phyloP scores from a whole-genome alignment of 176 grass and related monocot genomes.

The Poa annua region DNA sequence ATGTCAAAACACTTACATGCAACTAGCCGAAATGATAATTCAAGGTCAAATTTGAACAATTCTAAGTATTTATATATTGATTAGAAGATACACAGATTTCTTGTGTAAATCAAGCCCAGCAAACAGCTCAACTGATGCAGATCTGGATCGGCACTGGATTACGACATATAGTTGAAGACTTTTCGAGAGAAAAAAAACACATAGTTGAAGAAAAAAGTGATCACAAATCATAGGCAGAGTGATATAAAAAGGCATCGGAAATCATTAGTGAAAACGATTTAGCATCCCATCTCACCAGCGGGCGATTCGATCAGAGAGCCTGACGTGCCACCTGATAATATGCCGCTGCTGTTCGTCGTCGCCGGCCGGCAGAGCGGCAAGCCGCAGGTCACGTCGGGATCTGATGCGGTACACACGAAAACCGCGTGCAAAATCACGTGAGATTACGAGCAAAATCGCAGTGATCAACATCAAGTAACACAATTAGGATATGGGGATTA shows the following conservation, averaged over 20 bases:
- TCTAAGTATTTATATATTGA: neutral
- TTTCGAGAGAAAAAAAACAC: neutral
- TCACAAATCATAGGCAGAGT: conserved; percentile 2
- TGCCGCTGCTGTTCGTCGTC: conserved; percentile 17
- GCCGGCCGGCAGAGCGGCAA: conserved; percentile 28
- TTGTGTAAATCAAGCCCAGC: conserved; percentile 3
- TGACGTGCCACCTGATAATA: conserved; percentile 52
- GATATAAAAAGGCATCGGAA: neutral
- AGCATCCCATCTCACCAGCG: conserved; percentile 29
- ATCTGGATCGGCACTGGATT: conserved; percentile 4
- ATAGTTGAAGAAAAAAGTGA: neutral
- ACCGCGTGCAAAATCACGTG: conserved; percentile 3
- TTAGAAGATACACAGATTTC: conserved; percentile 2
- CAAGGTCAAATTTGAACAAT: neutral
- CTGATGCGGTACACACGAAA: conserved; percentile 8
- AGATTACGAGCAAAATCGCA: conserved; percentile 26
- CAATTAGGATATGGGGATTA: conserved; percentile 37
- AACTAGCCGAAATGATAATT: conserved; percentile 5
- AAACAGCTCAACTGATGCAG: neutral
- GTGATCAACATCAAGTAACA: neutral
- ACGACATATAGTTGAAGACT: neutral
- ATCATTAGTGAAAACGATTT: conserved; percentile 41
- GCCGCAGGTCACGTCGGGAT: conserved; percentile 54
- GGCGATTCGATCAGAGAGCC: conserved; percentile 22
- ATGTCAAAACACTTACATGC: conserved; percentile 43